A percentile compares a stretch with the other conserved stretches of the same genome.
phyloP scores from a whole-genome alignment of 2,329 filamentous ascomycete genomes.

The Trematosphaeria pertusa region DNA sequence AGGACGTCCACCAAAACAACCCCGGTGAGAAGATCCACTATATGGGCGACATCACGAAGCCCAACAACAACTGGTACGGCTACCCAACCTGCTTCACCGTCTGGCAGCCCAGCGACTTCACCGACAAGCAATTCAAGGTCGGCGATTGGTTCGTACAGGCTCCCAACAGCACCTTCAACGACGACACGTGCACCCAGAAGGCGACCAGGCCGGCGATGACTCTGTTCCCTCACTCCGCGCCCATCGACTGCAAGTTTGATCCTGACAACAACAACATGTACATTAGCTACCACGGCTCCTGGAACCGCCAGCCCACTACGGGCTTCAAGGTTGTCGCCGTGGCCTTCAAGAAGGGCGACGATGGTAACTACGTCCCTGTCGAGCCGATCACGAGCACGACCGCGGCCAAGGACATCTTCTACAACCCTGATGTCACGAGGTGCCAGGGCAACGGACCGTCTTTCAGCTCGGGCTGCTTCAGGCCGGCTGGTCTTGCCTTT shows the following conservation, averaged over 20 bases:
- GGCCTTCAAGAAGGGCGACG: constrained; percentile 49
- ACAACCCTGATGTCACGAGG: constrained; percentile 58
- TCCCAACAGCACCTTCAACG: constrained; percentile 51
- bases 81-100: constrained; percentile 74
- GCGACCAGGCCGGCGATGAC: constrained; percentile 56
- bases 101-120: constrained; percentile 63
- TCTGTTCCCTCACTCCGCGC: constrained; percentile 71
- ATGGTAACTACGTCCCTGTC: constrained; percentile 48
- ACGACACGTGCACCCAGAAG: constrained; percentile 52
- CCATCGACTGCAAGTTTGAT: constrained; percentile 73
- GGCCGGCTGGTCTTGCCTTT: constrained; percentile 64
- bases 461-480: constrained; percentile 59
- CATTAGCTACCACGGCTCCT: constrained; percentile 74
- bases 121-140: constrained; percentile 58
- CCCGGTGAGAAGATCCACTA: constrained; percentile 77
- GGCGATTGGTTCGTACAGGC: constrained; percentile 46
- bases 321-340: constrained; percentile 60
- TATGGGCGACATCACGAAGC: constrained; percentile 60
- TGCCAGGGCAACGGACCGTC: constrained; percentile 56
- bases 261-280: constrained; percentile 64
- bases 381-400: constrained; percentile 55
- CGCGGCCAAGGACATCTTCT: constrained; percentile 62
- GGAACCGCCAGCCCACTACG: constrained; percentile 59
- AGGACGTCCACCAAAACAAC: constrained; percentile 72
- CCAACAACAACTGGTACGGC: constrained; percentile 66